Base-by-base conservation (phyloP, 2,329 filamentous ascomycete genomes). In the Lachnellula willkommii region DNA sequence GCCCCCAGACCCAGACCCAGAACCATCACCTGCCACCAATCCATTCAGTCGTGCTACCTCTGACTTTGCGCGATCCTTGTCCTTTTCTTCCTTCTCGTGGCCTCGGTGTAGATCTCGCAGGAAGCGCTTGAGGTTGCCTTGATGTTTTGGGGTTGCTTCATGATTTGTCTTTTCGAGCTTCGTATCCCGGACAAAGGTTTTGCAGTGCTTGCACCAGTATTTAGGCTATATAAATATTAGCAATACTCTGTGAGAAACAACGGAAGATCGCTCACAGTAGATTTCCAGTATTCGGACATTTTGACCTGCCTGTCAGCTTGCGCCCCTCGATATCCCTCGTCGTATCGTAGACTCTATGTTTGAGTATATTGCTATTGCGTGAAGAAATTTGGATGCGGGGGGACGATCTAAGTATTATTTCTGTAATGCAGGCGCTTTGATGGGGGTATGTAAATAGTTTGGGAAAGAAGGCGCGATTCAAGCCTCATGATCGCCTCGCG, bases 251-350 rank as follows among this genome's bases (percentile, higher is more conserved):
- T 39, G 11, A 20, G 32, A 45, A 22, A 4, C 26, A 14, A 15
- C 37, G 32, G 2, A 26, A 24, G 37, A 8, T 24, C 17, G 69
- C 76, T 72, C 70, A 83, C 82, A 36, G 92, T 96, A 20, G 93
- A 96, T 72, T 97, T 97, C 94, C 94, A 97, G 75, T 96, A 95
- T 79, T 97, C 94, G 0, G 94, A 87, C 94, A 99, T 97, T 49
- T 62, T 69, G 50, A 15, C 11, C 35, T 14, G 9, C 17, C 8
- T 9, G 22, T 7, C 20, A 35, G 20, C 24, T 43, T 45, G 20
- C 22, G 11, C 48, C 49, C 32, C 28, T 48, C 39, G 28, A n/a
- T 24, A 47, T 45, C 9, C n/a, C 32, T 22, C 15, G 37, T n/a
- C 15, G 14, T 40, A 40, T 8, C 6, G 17, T n/a, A 40, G 37